A percentile compares a stretch with the other conserved stretches of the same genome.
Conservation (phyloP, 2,329 filamentous ascomycete species). For the Podosphaera fusca region DNA sequence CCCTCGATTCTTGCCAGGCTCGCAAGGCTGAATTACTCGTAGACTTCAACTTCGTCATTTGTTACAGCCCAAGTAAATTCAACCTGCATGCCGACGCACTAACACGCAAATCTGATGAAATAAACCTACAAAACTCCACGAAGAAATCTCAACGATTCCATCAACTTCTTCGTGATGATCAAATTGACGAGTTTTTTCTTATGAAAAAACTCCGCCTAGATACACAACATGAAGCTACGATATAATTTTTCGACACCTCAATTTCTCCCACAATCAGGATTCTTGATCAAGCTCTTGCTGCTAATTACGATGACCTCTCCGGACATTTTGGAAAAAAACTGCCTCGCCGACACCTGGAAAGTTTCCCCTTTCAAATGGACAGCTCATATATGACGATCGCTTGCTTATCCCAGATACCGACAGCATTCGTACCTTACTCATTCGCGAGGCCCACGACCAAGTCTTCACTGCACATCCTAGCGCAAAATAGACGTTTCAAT, state of each 20-base stretch:
- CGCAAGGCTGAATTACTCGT: background rate
- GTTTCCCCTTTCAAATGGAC: background rate
- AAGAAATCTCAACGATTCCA: background rate
- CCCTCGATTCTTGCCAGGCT: background rate
- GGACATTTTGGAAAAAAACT: too few relatives aligned
- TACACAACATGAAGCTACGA: too few relatives aligned
- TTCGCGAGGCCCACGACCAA: background rate
- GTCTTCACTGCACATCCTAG: background rate
- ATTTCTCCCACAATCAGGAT: too few relatives aligned
- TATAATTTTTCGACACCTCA: too few relatives aligned
- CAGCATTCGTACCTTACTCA: background rate
- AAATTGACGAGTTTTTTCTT: too few relatives aligned
- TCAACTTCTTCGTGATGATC: background rate
- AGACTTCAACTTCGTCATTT: background rate
- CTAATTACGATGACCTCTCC: too few relatives aligned
- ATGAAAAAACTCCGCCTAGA: too few relatives aligned
- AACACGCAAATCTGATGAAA: background rate
- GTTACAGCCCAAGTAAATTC: background rate
- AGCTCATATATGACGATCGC: background rate
- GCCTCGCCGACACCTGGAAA: too few relatives aligned
- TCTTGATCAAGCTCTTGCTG: too few relatives aligned
- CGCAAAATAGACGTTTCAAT: background rate
- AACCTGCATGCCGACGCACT: background rate
- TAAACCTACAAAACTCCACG: background rate
- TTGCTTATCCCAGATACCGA: background rate